phyloP scores from a whole-genome alignment of 2,329 filamentous ascomycete species.

The Chaetomiaceae sp. region DNA sequence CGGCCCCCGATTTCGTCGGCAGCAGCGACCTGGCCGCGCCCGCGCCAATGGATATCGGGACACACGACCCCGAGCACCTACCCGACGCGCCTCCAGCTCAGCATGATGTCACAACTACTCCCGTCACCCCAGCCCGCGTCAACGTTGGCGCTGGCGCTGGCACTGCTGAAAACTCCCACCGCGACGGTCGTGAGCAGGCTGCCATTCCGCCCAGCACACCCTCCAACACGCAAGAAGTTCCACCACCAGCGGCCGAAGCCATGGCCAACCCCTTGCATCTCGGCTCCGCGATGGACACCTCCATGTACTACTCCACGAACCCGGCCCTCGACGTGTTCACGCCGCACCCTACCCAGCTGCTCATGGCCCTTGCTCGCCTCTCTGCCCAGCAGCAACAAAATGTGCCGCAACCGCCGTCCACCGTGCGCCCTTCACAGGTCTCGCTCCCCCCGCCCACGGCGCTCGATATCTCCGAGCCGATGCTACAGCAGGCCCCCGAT shows the following conservation, averaged over 20 bases:
- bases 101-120: conserved; percentile 3
- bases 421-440: conserved; percentile 42
- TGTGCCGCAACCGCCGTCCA: conserved; percentile 23
- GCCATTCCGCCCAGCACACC: conserved; percentile 18
- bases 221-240: conserved; percentile 19
- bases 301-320: conserved; percentile 8
- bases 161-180: not conserved
- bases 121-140: not conserved
- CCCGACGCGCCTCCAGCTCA: not conserved
- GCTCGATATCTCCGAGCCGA: conserved; percentile 27
- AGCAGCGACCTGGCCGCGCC: conserved; percentile 18
- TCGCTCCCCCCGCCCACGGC: conserved; percentile 34
- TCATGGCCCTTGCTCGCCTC: conserved; percentile 39
- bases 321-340: conserved; percentile 17
- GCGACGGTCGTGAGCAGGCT: not conserved
- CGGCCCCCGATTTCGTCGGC: conserved; percentile 11
- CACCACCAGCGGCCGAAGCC: not conserved
- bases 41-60: not conserved
- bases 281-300: conserved; percentile 4
- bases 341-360: conserved; percentile 27
- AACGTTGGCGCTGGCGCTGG: no score
- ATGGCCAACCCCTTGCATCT: conserved; percentile 9
- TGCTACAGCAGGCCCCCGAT: conserved; percentile 27
- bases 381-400: conserved; percentile 12
- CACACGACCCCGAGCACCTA: no score